Conservation (phyloP, 495 filamentous ascomycete genomes). For the Annulohypoxylon maeteangense region DNA sequence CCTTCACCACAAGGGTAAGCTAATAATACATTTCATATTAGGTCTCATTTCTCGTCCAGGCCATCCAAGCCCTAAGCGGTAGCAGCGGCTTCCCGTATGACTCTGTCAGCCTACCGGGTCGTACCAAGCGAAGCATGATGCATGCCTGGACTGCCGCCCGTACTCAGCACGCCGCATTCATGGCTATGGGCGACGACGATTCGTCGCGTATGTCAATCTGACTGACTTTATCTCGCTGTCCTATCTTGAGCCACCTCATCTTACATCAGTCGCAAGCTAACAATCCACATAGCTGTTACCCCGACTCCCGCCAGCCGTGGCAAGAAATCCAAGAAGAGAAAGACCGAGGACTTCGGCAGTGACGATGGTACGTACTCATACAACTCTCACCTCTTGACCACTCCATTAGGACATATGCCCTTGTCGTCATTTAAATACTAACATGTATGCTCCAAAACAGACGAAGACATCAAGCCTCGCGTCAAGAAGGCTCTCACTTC, state of each 20-base stretch:
- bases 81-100: constrained; percentile 19
- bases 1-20: not conserved
- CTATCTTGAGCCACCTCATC: not conserved
- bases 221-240: not conserved
- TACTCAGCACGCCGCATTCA: constrained; percentile 25
- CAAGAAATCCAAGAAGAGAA: not conserved
- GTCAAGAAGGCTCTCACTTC: not conserved
- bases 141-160: constrained; percentile 31
- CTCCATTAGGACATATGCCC: too few relatives aligned
- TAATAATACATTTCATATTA: constrained; percentile 11
- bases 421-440: not conserved
- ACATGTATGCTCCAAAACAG: constrained; percentile 1
- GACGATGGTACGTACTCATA: constrained; percentile 13
- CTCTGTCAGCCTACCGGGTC: constrained; percentile 34
- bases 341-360: not conserved
- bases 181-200: not conserved
- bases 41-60: constrained; percentile 48
- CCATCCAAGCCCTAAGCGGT: constrained; percentile 28
- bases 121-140: constrained; percentile 39
- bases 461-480: not conserved
- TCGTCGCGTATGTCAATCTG: not conserved
- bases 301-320: not conserved
- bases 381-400: too few relatives aligned
- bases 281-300: not conserved
- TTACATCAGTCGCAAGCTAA: not conserved